phyloP scores from a whole-genome alignment of 148 eudicot genomes.

The Rhododendron vialii region DNA sequence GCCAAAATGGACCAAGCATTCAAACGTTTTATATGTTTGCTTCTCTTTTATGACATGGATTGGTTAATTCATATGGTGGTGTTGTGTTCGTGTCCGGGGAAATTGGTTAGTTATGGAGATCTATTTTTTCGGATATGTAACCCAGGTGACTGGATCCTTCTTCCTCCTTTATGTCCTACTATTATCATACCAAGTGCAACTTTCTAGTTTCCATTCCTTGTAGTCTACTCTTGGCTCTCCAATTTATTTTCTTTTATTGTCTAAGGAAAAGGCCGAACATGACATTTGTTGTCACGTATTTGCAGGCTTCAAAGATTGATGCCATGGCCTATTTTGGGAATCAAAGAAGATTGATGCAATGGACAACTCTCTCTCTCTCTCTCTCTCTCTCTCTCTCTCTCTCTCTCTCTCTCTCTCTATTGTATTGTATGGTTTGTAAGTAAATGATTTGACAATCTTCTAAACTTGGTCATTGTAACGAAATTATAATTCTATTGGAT shows the following conservation, averaged over 20 bases:
- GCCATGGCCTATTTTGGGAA: not conserved
- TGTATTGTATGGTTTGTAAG: too few relatives aligned
- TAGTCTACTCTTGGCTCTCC: not conserved
- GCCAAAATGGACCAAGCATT: not conserved
- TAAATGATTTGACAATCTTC: not conserved
- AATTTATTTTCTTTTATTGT: not conserved
- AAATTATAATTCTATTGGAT: not conserved
- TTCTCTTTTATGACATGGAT: not conserved
- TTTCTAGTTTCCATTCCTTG: not conserved
- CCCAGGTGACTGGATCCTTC: not conserved
- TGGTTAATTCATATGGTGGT: not conserved
- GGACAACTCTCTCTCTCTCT: not conserved
- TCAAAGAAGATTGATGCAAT: too few relatives aligned
- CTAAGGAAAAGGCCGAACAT: not conserved
- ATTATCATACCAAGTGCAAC: not conserved
- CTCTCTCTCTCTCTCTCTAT: too few relatives aligned
- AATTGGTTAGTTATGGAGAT: not conserved
- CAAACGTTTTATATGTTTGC: not conserved
- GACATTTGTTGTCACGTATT: not conserved
- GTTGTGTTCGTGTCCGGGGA: not conserved
- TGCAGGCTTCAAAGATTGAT: constrained; percentile 19
- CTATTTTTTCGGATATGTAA: not conserved
- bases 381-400: too few relatives aligned
- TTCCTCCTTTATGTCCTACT: not conserved
- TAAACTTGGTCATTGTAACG: not conserved